Evolutionary conservation across 352 stramenopile species (phyloP).

Genomic region (Proteromonas lacertae): DNA sequence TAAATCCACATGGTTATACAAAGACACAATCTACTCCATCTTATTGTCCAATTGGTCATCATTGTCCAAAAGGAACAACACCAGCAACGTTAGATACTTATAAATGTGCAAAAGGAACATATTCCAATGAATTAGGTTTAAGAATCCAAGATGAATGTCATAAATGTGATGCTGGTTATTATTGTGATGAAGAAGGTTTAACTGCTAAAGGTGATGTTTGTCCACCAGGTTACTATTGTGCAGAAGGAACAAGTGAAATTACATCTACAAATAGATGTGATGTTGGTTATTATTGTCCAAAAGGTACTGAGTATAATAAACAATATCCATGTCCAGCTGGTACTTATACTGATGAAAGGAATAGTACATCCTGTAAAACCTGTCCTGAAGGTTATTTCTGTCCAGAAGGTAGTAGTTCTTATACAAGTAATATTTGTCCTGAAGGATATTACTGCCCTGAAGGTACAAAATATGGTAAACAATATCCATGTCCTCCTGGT

Average conservation of each 20-base stretch:
- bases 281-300: constrained; percentile 13
- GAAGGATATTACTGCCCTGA: constrained; percentile 33
- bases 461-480: constrained; percentile 15
- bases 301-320: constrained; percentile 10
- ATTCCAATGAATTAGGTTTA: constrained; percentile 29
- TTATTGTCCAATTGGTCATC: constrained; percentile 12
- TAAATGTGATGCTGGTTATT: constrained; percentile 40
- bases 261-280: background rate
- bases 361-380: constrained; percentile 17
- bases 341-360: constrained; percentile 18
- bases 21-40: constrained; percentile 15
- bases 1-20: constrained; percentile 22
- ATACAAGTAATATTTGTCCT: constrained; percentile 10
- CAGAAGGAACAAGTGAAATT: constrained; percentile 1
- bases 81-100: constrained; percentile 24
- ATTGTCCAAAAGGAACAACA: constrained; percentile 22
- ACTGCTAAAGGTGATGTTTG: constrained; percentile 31
- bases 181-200: constrained; percentile 40
- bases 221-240: constrained; percentile 29
- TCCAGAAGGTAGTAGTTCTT: constrained; percentile 6
- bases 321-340: constrained; percentile 38
- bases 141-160: constrained; percentile 36
- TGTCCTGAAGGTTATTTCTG: constrained; percentile 35
- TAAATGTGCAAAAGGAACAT: constrained; percentile 48
- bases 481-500: constrained; percentile 27